These are phyloP conservation scores for Wickerhamiella brachini DNA, from an alignment of 805 yeast species.

Conservation along the genomic window DNA sequence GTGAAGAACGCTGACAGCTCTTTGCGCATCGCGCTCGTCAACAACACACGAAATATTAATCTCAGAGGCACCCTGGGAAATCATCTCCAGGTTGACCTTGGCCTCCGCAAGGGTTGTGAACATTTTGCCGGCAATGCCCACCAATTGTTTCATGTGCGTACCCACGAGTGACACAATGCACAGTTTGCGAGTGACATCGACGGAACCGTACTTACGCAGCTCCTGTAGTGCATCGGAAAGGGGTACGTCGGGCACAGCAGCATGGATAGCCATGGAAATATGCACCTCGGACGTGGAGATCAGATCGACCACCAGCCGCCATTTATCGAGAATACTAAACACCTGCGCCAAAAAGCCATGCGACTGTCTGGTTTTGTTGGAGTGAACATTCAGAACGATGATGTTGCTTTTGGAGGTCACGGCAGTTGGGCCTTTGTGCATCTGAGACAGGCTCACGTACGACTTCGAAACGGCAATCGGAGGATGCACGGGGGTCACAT, in stretches of 20 bases:
- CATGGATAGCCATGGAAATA: conserved; percentile 93
- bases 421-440: conserved; percentile 53
- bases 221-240: conserved; percentile 66
- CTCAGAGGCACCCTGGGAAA: conserved; percentile 96
- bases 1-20: conserved; percentile 79
- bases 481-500: conserved; percentile 87
- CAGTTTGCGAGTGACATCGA: conserved; percentile 77
- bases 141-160: conserved; percentile 89
- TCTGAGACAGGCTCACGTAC: conserved; percentile 35
- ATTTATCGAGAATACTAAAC: conserved; percentile 72
- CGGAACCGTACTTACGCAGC: conserved; percentile 67
- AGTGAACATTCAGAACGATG: conserved; percentile 83
- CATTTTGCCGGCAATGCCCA: conserved; percentile 96
- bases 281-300: conserved; percentile 97
- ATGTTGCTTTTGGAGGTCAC: conserved; percentile 90
- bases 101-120: conserved; percentile 88
- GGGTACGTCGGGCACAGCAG: conserved; percentile 41
- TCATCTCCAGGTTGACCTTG: conserved; percentile 90
- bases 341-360: conserved; percentile 92
- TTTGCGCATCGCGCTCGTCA: conserved; percentile 63
- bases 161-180: conserved; percentile 92
- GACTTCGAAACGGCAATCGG: conserved; percentile 45
- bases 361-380: conserved; percentile 80
- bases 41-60: conserved; percentile 94
- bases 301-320: conserved; percentile 80